These are phyloP conservation scores for Pseudogymnoascus sp. DNA, from an alignment of 2,329 filamentous ascomycete genomes.

Conservation along the genomic window DNA sequence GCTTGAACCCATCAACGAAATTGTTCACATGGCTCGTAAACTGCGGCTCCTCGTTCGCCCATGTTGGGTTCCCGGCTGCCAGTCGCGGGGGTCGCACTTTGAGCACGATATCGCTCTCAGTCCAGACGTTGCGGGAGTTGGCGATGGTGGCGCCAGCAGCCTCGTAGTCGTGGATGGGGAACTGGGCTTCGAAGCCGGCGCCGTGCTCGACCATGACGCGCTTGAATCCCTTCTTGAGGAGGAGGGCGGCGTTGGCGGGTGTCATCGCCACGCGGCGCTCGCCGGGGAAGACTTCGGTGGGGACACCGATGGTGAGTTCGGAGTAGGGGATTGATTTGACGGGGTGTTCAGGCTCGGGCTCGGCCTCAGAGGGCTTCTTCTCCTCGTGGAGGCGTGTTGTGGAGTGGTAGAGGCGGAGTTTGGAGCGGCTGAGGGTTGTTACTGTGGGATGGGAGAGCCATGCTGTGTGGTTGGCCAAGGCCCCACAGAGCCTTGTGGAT, in stretches of 20 bases:
- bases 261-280: slow-evolving; percentile 81
- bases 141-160: slow-evolving; percentile 71
- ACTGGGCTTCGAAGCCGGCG: slow-evolving; percentile 70
- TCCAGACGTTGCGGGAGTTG: slow-evolving; percentile 62
- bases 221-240: slow-evolving; percentile 79
- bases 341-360: background rate
- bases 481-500: slow-evolving; percentile 1
- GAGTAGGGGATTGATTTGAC: slow-evolving; percentile 47
- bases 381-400: background rate
- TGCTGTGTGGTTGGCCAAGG: slow-evolving; percentile 5
- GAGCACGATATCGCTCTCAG: slow-evolving; percentile 67
- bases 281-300: slow-evolving; percentile 66
- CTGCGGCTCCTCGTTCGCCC: slow-evolving; percentile 35
- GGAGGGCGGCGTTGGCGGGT: slow-evolving; percentile 70
- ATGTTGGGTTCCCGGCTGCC: background rate
- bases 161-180: slow-evolving; percentile 68
- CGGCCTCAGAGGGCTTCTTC: background rate
- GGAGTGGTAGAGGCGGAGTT: background rate
- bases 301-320: slow-evolving; percentile 68
- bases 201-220: slow-evolving; percentile 72
- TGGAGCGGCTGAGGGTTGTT: background rate
- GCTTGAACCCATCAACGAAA: slow-evolving; percentile 60
- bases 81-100: slow-evolving; percentile 71
- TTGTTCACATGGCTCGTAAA: slow-evolving; percentile 26
- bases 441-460: slow-evolving; percentile 1